phyloP scores from a whole-genome alignment of 352 stramenopile genomes.

The Globisporangium perplexum region DNA sequence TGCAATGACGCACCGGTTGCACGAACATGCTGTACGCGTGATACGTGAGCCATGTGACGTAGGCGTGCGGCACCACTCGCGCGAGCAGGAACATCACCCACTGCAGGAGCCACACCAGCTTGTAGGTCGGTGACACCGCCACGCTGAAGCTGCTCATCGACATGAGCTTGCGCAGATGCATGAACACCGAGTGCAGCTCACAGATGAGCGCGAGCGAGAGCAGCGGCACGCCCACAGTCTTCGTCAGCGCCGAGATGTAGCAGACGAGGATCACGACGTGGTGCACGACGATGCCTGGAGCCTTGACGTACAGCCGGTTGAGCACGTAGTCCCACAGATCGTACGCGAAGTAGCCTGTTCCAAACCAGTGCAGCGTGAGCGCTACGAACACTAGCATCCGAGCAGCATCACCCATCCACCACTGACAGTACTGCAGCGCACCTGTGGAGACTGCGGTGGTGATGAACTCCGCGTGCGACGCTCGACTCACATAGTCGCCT shows the following conservation, averaged over 20 bases:
- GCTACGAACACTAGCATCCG: neutral
- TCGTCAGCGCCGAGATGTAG: slow-evolving; percentile 71
- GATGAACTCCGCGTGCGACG: slow-evolving; percentile 32
- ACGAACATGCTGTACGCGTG: slow-evolving; percentile 31
- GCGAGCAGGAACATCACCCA: slow-evolving; percentile 46
- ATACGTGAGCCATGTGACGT: slow-evolving; percentile 44
- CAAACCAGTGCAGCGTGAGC: neutral
- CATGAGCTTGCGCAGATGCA: slow-evolving; percentile 74
- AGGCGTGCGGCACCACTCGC: slow-evolving; percentile 36
- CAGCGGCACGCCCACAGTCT: slow-evolving; percentile 65
- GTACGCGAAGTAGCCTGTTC: slow-evolving; percentile 67
- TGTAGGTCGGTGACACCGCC: slow-evolving; percentile 20
- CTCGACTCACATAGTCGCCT: slow-evolving; percentile 33
- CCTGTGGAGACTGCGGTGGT: slow-evolving; percentile 62
- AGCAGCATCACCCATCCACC: too few relatives aligned
- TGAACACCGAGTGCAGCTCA: slow-evolving; percentile 73
- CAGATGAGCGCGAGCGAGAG: slow-evolving; percentile 67
- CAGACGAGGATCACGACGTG: slow-evolving; percentile 78
- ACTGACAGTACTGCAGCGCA: slow-evolving; percentile 4
- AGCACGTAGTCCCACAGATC: slow-evolving; percentile 77
- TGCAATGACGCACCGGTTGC: slow-evolving; percentile 22
- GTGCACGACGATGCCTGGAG: slow-evolving; percentile 59
- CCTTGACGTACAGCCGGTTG: slow-evolving; percentile 66
- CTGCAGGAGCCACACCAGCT: slow-evolving; percentile 47
- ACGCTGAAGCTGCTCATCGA: slow-evolving; percentile 51